Evolutionary conservation across 345 rosid species (phyloP), one percentile per base, ranked within the genome.

Genomic region (Psidium friedrichsthalianum): DNA sequence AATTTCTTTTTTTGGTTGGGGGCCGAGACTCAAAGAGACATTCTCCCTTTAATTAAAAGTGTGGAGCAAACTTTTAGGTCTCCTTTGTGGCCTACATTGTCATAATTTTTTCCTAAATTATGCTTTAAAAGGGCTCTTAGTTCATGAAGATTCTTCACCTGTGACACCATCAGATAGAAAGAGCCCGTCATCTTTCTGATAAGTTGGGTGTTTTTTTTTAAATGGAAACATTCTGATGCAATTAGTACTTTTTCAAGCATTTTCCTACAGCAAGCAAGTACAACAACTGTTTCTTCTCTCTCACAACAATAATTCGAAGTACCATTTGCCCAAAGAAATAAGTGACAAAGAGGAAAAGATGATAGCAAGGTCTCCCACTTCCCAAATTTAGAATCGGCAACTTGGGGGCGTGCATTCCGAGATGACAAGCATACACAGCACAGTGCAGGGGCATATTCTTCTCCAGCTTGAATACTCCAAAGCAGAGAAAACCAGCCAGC

Each of bases 51-150:
- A 86, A 84, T 56, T 69, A 69, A 69, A 69, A 69, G 91, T 84
- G 91, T 88, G 87, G 87, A 49, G 56, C 74, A 69, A 88, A 84
- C 93, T 88, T 89, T 91, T 85, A 85, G 93, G 96, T 94, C 93
- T 90, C 89, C 94, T 44, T 89, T 89, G 51, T 93, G 94, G 96
- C 92, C 92, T 91, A 89, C 94, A 92, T 80, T 89, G 87, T 90
- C 91, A 87, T 88, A 40, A 40, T 40, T 40, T 58, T 91, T 89
- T 90, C 90, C 85, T 83, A 87, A 85, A 89, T 90, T 83, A 86
- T 88, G 89, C 87, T 83, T 83, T 86, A 59, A 84, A 87, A 86
- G 76, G 87, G 87, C 51, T 32, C 74, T 89, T 86, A 80, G 27
- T 86, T 86, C 18, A 57, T 85, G 61, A 84, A 88, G 85, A 86